phyloP scores from a whole-genome alignment of 176 grass and related monocot species.

The Pontederia paniculata region DNA sequence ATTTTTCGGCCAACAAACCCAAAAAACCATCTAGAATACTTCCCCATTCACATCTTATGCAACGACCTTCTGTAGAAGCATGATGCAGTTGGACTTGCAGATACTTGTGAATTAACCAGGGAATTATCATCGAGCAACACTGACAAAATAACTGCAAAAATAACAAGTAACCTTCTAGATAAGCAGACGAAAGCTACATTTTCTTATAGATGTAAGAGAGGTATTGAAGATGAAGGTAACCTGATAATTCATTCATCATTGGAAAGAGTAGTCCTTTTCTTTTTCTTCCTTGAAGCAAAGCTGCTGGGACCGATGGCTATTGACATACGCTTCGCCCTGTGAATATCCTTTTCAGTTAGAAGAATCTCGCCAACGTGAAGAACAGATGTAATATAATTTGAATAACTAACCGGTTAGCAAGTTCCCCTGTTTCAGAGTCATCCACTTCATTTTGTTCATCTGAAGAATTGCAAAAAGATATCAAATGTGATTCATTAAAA shows the following conservation, averaged over 20 bases:
- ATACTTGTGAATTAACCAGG: too few relatives aligned
- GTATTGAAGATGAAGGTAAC: background rate
- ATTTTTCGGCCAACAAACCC: too few relatives aligned
- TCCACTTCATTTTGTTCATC: slow-evolving; percentile 27
- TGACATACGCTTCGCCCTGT: slow-evolving; percentile 71
- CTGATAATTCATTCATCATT: slow-evolving; percentile 13
- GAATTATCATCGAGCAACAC: too few relatives aligned
- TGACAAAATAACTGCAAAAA: too few relatives aligned
- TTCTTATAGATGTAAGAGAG: too few relatives aligned
- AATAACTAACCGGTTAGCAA: slow-evolving; percentile 45
- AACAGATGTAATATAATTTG: background rate
- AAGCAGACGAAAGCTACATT: too few relatives aligned
- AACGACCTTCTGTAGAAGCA: too few relatives aligned
- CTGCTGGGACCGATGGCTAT: slow-evolving; percentile 79
- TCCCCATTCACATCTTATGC: too few relatives aligned
- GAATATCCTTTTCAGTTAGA: background rate
- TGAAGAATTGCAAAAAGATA: background rate
- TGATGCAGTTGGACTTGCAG: too few relatives aligned
- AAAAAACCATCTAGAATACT: too few relatives aligned
- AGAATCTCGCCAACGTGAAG: background rate
- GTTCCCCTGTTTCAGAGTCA: slow-evolving; percentile 46
- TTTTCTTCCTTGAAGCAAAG: slow-evolving; percentile 95
- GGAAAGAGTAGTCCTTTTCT: slow-evolving; percentile 31
- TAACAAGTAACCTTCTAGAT: too few relatives aligned
- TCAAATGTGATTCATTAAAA: background rate